phyloP scores from a whole-genome alignment of 352 stramenopile species.

The Phytophthora cactorum region DNA sequence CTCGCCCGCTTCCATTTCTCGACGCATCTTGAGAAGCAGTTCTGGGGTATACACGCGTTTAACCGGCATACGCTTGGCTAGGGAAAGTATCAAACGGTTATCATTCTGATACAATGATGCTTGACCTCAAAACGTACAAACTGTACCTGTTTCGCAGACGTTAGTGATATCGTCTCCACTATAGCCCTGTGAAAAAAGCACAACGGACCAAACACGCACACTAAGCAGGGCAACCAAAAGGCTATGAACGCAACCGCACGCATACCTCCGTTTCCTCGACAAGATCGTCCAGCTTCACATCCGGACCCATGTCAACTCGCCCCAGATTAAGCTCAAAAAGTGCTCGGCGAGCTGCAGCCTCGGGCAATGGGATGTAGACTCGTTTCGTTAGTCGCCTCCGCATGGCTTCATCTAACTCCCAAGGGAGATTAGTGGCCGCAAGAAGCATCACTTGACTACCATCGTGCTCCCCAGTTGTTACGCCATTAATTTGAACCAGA shows the following conservation, averaged over 20 bases:
- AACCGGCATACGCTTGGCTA: conserved; percentile 83
- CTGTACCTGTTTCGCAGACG: conserved; percentile 54
- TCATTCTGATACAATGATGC: too few species aligned
- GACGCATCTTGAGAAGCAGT: conserved; percentile 60
- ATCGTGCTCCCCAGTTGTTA: conserved; percentile 64
- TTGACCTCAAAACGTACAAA: not conserved
- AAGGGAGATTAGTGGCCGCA: conserved; percentile 96
- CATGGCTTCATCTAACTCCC: conserved; percentile 97
- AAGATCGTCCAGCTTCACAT: conserved; percentile 79
- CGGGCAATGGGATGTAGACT: conserved; percentile 86
- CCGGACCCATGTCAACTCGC: conserved; percentile 76
- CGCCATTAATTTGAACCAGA: conserved; percentile 97
- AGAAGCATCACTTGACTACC: conserved; percentile 91
- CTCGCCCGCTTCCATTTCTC: conserved; percentile 48
- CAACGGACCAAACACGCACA: not conserved
- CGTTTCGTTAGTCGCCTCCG: conserved; percentile 95
- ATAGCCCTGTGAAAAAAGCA: conserved; percentile 42
- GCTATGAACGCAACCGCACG: not conserved
- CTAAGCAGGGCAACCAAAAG: not conserved
- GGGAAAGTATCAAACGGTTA: conserved; percentile 31
- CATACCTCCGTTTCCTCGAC: conserved; percentile 71
- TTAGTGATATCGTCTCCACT: conserved; percentile 67
- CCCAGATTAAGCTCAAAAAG: conserved; percentile 84
- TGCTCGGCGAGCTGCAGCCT: conserved; percentile 58
- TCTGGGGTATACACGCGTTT: conserved; percentile 81